A percentile compares a stretch with the other conserved stretches of the same genome.
Conservation (phyloP, 306 rosid species). For the Malus sieversii region DNA sequence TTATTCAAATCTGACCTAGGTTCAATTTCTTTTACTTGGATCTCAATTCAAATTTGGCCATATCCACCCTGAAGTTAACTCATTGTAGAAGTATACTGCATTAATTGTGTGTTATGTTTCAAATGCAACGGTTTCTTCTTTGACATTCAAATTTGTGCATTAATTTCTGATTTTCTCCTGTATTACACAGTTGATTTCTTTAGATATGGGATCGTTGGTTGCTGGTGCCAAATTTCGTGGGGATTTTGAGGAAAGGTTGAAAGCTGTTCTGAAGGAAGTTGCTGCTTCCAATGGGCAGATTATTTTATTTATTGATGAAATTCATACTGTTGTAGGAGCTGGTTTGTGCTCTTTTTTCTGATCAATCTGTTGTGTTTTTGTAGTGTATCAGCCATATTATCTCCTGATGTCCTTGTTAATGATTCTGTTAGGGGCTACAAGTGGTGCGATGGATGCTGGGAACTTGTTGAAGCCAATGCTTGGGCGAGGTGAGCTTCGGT, state of each 20-base stretch:
- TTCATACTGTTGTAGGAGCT: conserved; percentile 98
- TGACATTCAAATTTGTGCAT: background rate
- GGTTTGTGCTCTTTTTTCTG: conserved; percentile 38
- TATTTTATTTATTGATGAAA: conserved; percentile 92
- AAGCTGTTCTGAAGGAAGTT: conserved; percentile 94
- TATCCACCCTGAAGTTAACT: background rate
- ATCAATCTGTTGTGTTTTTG: background rate
- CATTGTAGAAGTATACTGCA: background rate
- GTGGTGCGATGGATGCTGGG: conserved; percentile 99
- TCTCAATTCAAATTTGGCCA: background rate
- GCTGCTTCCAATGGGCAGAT: conserved; percentile 87
- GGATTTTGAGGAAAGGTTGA: conserved; percentile 93
- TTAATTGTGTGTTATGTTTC: background rate
- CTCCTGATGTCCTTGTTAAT: conserved; percentile 14
- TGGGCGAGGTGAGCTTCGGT: conserved; percentile 95
- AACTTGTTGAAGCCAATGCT: conserved; percentile 97
- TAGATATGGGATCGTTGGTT: conserved; percentile 90
- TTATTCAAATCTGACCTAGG: background rate
- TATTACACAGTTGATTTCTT: conserved; percentile 70
- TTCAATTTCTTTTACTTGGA: background rate
- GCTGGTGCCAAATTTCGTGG: conserved; percentile 98
- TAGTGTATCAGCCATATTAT: background rate
- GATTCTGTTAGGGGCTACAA: conserved; percentile 70
- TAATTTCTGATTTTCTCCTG: conserved; percentile 8
- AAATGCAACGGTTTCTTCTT: background rate